Conservation (phyloP, 2,329 filamentous ascomycete species). For the Geosmithia flava region DNA sequence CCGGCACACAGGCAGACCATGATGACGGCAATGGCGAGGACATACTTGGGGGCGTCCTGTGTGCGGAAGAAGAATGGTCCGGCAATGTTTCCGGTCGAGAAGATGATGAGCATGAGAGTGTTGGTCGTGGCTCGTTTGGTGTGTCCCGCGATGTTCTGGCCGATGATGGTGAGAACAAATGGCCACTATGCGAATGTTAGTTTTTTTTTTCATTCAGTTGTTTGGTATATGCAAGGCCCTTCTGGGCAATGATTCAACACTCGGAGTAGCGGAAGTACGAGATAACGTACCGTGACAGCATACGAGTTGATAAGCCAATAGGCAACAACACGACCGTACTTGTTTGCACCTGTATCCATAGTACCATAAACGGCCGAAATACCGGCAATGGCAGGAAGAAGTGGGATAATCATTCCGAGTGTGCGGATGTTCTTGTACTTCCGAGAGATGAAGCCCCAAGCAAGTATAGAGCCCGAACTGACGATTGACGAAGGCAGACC, state of each 20-base stretch:
- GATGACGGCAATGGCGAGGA: conserved; percentile 11
- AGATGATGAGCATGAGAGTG: conserved; percentile 39
- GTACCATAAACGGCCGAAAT: conserved; percentile 12
- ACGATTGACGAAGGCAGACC: conserved; percentile 11
- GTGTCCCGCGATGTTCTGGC: conserved; percentile 25
- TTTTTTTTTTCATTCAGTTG: not conserved
- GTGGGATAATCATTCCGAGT: conserved; percentile 12
- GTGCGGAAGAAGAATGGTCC: conserved; percentile 42
- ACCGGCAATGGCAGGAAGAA: conserved; percentile 11
- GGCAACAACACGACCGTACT: conserved; percentile 9
- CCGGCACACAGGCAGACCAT: conserved; percentile 10
- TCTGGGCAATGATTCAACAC: too few species aligned
- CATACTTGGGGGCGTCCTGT: conserved; percentile 9
- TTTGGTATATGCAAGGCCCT: too few species aligned
- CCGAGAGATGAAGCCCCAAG: conserved; percentile 11
- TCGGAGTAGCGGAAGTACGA: too few species aligned
- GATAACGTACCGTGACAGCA: conserved; percentile 9
- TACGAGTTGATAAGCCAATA: conserved; percentile 13
- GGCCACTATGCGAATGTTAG: conserved; percentile 3
- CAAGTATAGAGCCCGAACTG: conserved; percentile 11
- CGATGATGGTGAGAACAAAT: conserved; percentile 8
- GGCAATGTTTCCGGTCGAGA: conserved; percentile 50
- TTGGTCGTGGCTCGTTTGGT: conserved; percentile 29
- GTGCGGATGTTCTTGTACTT: conserved; percentile 11
- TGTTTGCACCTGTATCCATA: conserved; percentile 10